phyloP scores from a whole-genome alignment of 2,329 filamentous ascomycete species.

The Emericellopsis cladophorae region DNA sequence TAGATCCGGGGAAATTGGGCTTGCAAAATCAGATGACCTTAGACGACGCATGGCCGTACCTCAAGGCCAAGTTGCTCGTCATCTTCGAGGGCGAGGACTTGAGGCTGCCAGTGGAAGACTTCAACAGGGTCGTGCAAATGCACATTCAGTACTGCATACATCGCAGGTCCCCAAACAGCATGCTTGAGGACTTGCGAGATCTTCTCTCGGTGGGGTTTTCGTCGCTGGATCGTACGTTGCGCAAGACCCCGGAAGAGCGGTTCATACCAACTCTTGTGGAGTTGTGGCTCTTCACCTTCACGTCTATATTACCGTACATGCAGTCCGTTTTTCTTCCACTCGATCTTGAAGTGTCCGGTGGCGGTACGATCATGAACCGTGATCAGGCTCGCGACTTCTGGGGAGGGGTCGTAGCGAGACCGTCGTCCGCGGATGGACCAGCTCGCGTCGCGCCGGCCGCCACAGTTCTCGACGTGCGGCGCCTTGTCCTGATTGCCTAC shows the following conservation, averaged over 20 bases:
- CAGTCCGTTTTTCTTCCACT: constrained; percentile 90
- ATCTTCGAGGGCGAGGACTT: constrained; percentile 76
- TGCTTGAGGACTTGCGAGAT: constrained; percentile 67
- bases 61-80: constrained; percentile 63
- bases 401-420: constrained; percentile 50
- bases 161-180: constrained; percentile 53
- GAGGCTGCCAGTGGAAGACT: constrained; percentile 68
- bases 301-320: constrained; percentile 80
- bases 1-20: constrained; percentile 39
- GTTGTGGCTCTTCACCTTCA: constrained; percentile 89
- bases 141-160: constrained; percentile 71
- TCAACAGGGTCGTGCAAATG: constrained; percentile 67
- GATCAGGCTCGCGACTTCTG: constrained; percentile 84
- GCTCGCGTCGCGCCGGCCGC: constrained; percentile 33
- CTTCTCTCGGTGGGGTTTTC: constrained; percentile 71
- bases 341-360: constrained; percentile 84
- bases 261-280: constrained; percentile 86
- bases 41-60: constrained; percentile 73
- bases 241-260: constrained; percentile 67
- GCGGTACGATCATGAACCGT: constrained; percentile 62
- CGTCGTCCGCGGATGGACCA: constrained; percentile 17
- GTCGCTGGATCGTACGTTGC: constrained; percentile 73
- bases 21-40: constrained; percentile 57
- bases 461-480: constrained; percentile 66
- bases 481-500: constrained; percentile 77